Evolutionary conservation across 148 eudicot genomes (phyloP), one percentile per base, ranked within the genome.

Genomic region (Cornus florida): DNA sequence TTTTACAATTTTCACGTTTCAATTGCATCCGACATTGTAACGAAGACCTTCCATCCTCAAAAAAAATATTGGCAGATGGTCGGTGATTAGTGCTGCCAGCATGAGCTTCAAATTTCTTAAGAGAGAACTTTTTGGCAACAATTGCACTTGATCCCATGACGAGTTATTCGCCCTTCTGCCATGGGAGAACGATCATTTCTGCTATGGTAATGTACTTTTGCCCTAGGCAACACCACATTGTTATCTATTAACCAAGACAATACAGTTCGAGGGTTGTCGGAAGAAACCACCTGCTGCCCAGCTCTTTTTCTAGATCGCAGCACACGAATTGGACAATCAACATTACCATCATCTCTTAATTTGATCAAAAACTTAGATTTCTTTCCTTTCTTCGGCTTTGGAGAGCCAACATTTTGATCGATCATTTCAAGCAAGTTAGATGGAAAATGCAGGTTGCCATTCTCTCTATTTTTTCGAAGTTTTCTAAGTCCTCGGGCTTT

Each of bases 161-260:
- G 86, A 41, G 89, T 81, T 74, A 94, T 78, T 64, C 80, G 68
- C 67, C 99, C 99, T 82, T 86, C 96, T 24, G 78, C 83, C 75
- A 80, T 67, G 53, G 79, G 62, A 33, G 35, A 23, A 16, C 70
- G 59, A 73, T 81, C 79, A 67, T 77, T 86, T 72, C 75, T 81
- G 16, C 81, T 22, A 60, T 71, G 69, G 75, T 91, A 92, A 62
- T 72, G 79, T 32, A 97, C 92, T 83, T 91, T 97, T 71, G 84
- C 80, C 81, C 95, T 79, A 16, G 91, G 89, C 73, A 87, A 76
- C 67, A 92, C 88, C 80, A 83, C 87, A 56, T 87, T 80, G 71
- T 85, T 92, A 79, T 92, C 96, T 75, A 97, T 90, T 82, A 97
- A 85, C 97, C 94, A 91, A 70, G 99, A 88, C 70, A 97, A 83